A percentile compares a stretch with the other conserved stretches of the same genome.
These are phyloP conservation scores for Viola pubescens DNA, from an alignment of 441 rosid genomes.

Conservation along the genomic window DNA sequence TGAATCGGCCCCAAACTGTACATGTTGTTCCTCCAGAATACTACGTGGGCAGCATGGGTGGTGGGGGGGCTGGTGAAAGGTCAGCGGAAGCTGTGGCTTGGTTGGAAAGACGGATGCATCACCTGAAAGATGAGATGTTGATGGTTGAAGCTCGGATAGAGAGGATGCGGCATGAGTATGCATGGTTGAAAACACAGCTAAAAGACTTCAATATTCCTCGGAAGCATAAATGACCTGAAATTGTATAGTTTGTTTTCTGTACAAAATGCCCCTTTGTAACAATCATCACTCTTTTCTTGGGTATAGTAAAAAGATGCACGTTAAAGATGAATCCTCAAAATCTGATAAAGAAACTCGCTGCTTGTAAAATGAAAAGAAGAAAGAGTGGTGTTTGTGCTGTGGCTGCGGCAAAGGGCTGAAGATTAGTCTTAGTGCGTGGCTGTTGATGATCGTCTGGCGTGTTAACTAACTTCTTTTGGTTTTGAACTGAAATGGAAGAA, in stretches of 20 bases:
- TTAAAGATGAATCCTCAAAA: too few relatives aligned
- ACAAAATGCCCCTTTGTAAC: too few relatives aligned
- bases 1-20: conserved; percentile 53
- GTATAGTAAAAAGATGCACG: too few relatives aligned
- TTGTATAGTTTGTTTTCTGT: conserved; percentile 1
- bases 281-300: too few relatives aligned
- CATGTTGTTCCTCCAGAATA: conserved; percentile 36
- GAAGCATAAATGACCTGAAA: conserved; percentile 18
- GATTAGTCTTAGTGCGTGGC: too few relatives aligned
- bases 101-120: conserved; percentile 69
- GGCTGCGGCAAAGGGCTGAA: too few relatives aligned
- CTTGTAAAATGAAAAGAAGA: too few relatives aligned
- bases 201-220: conserved; percentile 36
- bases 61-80: conserved; percentile 21
- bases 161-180: conserved; percentile 62
- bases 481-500: too few relatives aligned
- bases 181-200: conserved; percentile 49
- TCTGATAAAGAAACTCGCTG: too few relatives aligned
- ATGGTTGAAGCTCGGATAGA: conserved; percentile 70
- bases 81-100: conserved; percentile 43
- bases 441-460: too few relatives aligned
- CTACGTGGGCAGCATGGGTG: conserved; percentile 26
- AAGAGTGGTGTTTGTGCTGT: too few relatives aligned
- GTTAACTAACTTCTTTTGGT: too few relatives aligned
- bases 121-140: conserved; percentile 68